phyloP scores from a whole-genome alignment of 345 rosid genomes.

The Rhizophora mangle region DNA sequence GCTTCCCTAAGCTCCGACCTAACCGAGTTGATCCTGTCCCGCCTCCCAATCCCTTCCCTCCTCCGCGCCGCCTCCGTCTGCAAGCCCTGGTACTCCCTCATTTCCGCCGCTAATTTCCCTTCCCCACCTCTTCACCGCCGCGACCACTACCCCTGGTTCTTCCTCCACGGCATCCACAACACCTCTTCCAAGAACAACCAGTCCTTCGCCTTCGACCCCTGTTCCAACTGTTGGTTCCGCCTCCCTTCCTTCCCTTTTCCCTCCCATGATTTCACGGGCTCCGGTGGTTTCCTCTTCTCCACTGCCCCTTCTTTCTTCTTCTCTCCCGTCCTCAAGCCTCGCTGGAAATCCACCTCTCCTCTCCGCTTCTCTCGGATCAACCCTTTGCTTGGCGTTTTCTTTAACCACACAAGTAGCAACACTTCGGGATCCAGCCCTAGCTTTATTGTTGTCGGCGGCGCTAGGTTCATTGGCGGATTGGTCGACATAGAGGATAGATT shows the following conservation, averaged over 20 bases:
- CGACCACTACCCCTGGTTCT: slow-evolving; percentile 63
- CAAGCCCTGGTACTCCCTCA: slow-evolving; percentile 55
- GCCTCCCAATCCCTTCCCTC: slow-evolving; percentile 70
- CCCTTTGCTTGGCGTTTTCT: slow-evolving; percentile 60
- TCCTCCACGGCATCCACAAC: slow-evolving; percentile 86
- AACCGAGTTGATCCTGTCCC: slow-evolving; percentile 54
- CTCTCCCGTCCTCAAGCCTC: slow-evolving; percentile 49
- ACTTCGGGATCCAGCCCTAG: slow-evolving; percentile 1
- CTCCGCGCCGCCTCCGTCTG: slow-evolving; percentile 75
- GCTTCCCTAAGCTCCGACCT: slow-evolving; percentile 50
- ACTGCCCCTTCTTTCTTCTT: slow-evolving; percentile 63
- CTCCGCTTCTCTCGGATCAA: slow-evolving; percentile 50
- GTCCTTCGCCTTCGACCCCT: slow-evolving; percentile 80
- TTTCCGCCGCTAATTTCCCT: slow-evolving; percentile 36
- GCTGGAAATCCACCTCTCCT: slow-evolving; percentile 54
- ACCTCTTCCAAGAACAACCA: slow-evolving; percentile 71
- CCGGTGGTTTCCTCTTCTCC: slow-evolving; percentile 64
- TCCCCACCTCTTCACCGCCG: slow-evolving; percentile 21
- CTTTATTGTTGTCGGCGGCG: slow-evolving; percentile 75
- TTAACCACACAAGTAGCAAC: neutral
- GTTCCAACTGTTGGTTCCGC: slow-evolving; percentile 61
- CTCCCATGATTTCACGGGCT: slow-evolving; percentile 43
- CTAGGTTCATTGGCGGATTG: slow-evolving; percentile 55
- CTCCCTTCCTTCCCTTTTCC: slow-evolving; percentile 46
- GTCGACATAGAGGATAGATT: slow-evolving; percentile 74